phyloP scores from a whole-genome alignment of 2,329 filamentous ascomycete genomes.

The Penicillium nordicum region DNA sequence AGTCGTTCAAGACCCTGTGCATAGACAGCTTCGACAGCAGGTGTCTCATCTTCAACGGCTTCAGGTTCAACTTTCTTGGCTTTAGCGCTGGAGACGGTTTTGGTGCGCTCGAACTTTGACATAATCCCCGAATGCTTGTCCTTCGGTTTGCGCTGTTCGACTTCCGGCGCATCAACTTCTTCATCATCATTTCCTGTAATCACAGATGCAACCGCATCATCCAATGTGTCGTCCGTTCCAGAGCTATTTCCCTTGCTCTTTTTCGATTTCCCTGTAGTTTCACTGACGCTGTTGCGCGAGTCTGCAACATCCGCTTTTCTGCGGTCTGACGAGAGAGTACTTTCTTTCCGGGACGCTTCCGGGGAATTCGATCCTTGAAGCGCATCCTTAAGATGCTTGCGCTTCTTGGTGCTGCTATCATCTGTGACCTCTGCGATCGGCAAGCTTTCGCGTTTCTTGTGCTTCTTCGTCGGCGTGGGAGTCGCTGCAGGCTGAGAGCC shows the following conservation, averaged over 20 bases:
- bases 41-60: conserved; percentile 10
- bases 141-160: conserved; percentile 23
- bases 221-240: conserved; percentile 7
- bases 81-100: conserved; percentile 22
- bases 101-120: conserved; percentile 41
- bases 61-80: conserved; percentile 12
- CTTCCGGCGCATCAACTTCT: conserved; percentile 18
- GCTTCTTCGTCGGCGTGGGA: conserved; percentile 40
- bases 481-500: conserved; percentile 23
- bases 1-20: conserved; percentile 68
- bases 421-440: conserved; percentile 18
- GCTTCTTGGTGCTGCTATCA: conserved; percentile 32
- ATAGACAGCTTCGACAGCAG: conserved; percentile 30
- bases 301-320: conserved; percentile 27
- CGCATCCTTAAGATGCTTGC: conserved; percentile 21
- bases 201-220: conserved; percentile 30
- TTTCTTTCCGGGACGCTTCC: conserved; percentile 25
- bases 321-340: conserved; percentile 27
- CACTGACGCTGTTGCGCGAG: conserved; percentile 16
- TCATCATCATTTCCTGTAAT: conserved; percentile 5
- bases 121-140: conserved; percentile 37
- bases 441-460: conserved; percentile 27
- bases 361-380: conserved; percentile 34
- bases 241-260: conserved; percentile 36
- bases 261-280: conserved; percentile 35